Evolutionary conservation across 1,284 basidiomycete species (phyloP), one percentile per base, ranked within the genome.

Genomic region (Spongiforma sp.): DNA sequence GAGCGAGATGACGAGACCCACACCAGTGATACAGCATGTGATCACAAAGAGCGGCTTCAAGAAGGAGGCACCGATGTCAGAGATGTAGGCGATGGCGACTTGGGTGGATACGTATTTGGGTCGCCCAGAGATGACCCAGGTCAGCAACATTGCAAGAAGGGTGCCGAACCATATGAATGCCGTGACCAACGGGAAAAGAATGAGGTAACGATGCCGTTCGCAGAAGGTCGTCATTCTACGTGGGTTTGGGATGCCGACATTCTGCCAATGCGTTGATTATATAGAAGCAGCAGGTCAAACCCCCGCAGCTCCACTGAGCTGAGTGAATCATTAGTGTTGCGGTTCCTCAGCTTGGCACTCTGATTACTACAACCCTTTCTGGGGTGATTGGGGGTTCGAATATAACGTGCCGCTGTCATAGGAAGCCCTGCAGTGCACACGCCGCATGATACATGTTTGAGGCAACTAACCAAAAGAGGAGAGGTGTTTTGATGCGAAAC

Each of bases 21-120:
- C 76, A 2, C 83, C 87, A 4, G 90, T 91, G 62, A 91, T 82
- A 41, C 80, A 78, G 68, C 85, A 87, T 19, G 86, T 86, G 11
- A 81, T 78, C 52, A 93, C 79, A 71, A 93, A 93, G 34, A 93
- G 80, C 9, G 91, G 91, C 72, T 93, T 92, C 37, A 93, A 78
- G 53, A 83, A 80, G 68, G 83, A 83, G 28, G 90, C 91, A 26
- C 88, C 91, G 37, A 93, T 77, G 71, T 93, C 90, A 28, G 89
- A 91, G 58, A 93, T 91, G 75, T 89, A 92, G 15, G 87, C 86
- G 60, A 93, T 86, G 7, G 74, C 78, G 39, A 84, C 84, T 37
- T 87, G 83, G 75, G 79, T 75, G 26, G 82, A 78, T 7, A 80
- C 77, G 67, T 86, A 87, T 64, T 79, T 78, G 12, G 83, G 86